Base-by-base conservation (phyloP, 2,329 filamentous ascomycete genomes). In the Onygena corvina region DNA sequence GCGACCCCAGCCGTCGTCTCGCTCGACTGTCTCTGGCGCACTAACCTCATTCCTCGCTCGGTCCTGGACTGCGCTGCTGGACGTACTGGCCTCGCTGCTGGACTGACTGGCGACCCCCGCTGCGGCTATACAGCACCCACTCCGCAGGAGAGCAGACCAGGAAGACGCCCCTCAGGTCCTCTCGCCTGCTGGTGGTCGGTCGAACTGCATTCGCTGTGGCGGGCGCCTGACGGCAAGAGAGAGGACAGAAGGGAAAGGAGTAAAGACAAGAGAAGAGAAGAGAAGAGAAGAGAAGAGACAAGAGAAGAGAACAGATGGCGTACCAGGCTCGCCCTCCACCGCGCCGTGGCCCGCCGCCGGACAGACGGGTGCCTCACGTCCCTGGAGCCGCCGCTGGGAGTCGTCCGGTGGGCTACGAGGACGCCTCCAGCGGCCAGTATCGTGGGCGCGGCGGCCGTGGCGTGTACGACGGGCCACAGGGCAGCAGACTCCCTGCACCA, bases 401-500 rank as follows among this genome's bases (percentile, higher is more conserved):
- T 21, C 30, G 30, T 16, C 42, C 27, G 14, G 25, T 31, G 27
- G 25, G 14, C 25, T 46, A 46, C 11, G 30, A 46, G 5, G 30
- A 46, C 3, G 42, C 25, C 30, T 33, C 21, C 42, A 16, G 6
- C 25, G 18, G 12, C 25, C 14, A 21, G 14, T 27, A 16, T 16
- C 33, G 33, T 46, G 42, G n/a, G 3, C 42, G 42, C 4, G 42
- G 42, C 9, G 29, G 29, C 20, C 42, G 14, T 18, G 14, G 14
- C 9, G 33, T 46, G 27, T 31, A 46, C 14, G 25, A 31, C 5
- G 38, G 16, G n/a, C n/a, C n/a, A n/a, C n/a, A 2, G 38, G 38
- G 12, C 20, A n/a, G 16, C 25, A 7, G 27, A 60, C 62, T 35
- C 62, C 62, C 44, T 60, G 58, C 44, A 58, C 61, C 47, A 65